Conservation (phyloP, 352 stramenopile genomes). For the Plasmopara viticola region DNA sequence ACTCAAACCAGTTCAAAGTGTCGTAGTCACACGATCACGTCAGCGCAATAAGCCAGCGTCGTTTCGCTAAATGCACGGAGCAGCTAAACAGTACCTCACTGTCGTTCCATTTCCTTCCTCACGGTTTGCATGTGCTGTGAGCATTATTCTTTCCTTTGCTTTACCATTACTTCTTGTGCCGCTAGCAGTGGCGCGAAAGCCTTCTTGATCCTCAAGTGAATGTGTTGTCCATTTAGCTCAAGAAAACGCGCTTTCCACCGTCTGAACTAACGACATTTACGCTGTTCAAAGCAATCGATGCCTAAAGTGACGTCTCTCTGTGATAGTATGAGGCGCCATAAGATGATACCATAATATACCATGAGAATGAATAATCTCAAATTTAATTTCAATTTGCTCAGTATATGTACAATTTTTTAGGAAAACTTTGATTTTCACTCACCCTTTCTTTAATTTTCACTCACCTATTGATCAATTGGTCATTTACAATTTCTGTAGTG, state of each 20-base stretch:
- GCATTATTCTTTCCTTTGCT: slow-evolving; percentile 42
- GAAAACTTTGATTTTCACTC: no score
- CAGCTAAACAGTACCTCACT: slow-evolving; percentile 54
- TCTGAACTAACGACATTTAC: slow-evolving; percentile 69
- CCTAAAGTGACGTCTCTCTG: slow-evolving; percentile 62
- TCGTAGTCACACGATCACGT: slow-evolving; percentile 68
- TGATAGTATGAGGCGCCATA: slow-evolving; percentile 57
- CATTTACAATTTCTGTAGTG: no score
- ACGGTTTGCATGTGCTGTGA: slow-evolving; percentile 49
- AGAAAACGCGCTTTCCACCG: slow-evolving; percentile 74
- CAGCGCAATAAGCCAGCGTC: slow-evolving; percentile 58
- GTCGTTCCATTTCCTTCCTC: slow-evolving; percentile 51
- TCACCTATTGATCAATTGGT: no score
- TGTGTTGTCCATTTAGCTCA: slow-evolving; percentile 61
- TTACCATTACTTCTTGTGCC: slow-evolving; percentile 21
- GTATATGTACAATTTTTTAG: no score
- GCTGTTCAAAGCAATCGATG: slow-evolving; percentile 68
- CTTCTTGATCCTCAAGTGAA: slow-evolving; percentile 50
- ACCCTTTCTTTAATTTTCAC: no score
- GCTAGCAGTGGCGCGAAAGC: slow-evolving; percentile 15
- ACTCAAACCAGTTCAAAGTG: slow-evolving; percentile 64
- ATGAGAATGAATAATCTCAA: no score
- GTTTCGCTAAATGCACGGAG: slow-evolving; percentile 48
- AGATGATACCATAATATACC: no score
- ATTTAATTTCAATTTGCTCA: no score